phyloP scores from a whole-genome alignment of 2,329 filamentous ascomycete species.

The Albifimbria verrucaria region DNA sequence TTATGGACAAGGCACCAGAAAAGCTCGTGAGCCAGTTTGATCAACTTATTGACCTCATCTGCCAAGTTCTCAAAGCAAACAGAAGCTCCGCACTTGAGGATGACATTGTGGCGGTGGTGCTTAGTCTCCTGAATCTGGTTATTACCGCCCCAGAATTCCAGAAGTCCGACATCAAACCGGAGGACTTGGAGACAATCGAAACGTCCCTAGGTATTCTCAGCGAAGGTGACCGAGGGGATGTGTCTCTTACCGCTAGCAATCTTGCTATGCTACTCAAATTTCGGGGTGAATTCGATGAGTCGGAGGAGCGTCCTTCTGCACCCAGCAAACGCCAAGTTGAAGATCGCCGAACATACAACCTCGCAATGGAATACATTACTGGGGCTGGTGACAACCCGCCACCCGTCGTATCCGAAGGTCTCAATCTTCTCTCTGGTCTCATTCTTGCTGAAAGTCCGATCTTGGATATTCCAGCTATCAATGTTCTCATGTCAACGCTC shows the following conservation, averaged over 20 bases:
- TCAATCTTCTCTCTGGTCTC: slow-evolving; percentile 57
- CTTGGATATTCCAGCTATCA: slow-evolving; percentile 62
- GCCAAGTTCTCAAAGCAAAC: slow-evolving; percentile 53
- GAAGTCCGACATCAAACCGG: slow-evolving; percentile 40
- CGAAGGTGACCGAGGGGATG: slow-evolving; percentile 31
- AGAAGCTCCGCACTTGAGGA: slow-evolving; percentile 38
- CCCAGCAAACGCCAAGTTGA: slow-evolving; percentile 50
- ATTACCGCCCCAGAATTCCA: slow-evolving; percentile 56
- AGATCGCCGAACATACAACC: slow-evolving; percentile 58
- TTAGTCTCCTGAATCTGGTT: slow-evolving; percentile 61
- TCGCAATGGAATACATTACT: slow-evolving; percentile 63
- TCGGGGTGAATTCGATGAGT: slow-evolving; percentile 49
- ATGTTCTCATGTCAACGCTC: slow-evolving; percentile 62
- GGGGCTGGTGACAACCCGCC: slow-evolving; percentile 56
- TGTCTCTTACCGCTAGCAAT: slow-evolving; percentile 54
- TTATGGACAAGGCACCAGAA: slow-evolving; percentile 61
- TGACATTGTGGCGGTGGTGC: slow-evolving; percentile 48
- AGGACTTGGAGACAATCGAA: slow-evolving; percentile 44
- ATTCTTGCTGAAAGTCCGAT: slow-evolving; percentile 53
- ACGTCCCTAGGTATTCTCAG: slow-evolving; percentile 43
- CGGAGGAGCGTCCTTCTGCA: slow-evolving; percentile 30
- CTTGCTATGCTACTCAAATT: slow-evolving; percentile 54
- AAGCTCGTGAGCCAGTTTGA: slow-evolving; percentile 62
- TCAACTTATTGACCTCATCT: slow-evolving; percentile 62
- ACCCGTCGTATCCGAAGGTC: slow-evolving; percentile 63